These are phyloP conservation scores for Hymenoscyphus occultus DNA, from an alignment of 2,329 filamentous ascomycete genomes.

Conservation along the genomic window DNA sequence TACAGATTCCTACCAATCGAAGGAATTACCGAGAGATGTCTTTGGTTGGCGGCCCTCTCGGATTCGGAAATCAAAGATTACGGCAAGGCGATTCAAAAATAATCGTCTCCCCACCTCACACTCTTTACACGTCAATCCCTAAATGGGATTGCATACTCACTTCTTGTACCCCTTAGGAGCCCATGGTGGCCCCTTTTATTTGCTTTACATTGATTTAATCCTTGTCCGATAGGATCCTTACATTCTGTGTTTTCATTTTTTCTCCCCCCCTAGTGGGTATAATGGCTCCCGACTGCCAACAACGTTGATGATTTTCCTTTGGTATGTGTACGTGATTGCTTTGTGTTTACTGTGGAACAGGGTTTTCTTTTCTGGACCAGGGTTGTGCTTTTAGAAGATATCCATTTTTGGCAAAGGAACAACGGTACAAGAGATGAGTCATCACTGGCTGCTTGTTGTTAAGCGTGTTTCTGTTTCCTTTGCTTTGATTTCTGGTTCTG, in stretches of 20 bases:
- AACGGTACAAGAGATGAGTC: not conserved
- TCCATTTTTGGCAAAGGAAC: not conserved
- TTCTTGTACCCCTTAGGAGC: not conserved
- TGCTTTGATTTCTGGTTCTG: not conserved
- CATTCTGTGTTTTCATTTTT: not conserved
- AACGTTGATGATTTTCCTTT: slow-evolving; percentile 7
- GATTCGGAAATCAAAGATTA: slow-evolving; percentile 68
- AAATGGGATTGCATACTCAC: not conserved
- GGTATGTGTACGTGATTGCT: slow-evolving; percentile 3
- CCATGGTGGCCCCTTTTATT: not conserved
- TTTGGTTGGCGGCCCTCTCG: slow-evolving; percentile 78
- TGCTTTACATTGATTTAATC: slow-evolving; percentile 7
- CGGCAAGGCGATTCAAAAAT: slow-evolving; percentile 34
- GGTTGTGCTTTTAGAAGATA: slow-evolving; percentile 1
- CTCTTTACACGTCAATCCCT: not conserved
- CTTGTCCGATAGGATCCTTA: not conserved
- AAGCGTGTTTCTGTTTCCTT: not conserved
- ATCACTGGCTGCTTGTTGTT: slow-evolving; percentile 6
- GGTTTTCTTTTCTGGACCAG: not conserved
- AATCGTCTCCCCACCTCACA: slow-evolving; percentile 13
- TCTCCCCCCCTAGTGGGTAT: not conserved
- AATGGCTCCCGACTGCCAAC: slow-evolving; percentile 6
- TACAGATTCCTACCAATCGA: slow-evolving; percentile 74
- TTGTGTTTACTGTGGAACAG: not conserved
- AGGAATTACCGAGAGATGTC: slow-evolving; percentile 72